Percentiles rank a stretch among this genome's conserved stretches.
Conservation (phyloP, 1,284 basidiomycete genomes). For the Rhizopogon hawkerae region DNA sequence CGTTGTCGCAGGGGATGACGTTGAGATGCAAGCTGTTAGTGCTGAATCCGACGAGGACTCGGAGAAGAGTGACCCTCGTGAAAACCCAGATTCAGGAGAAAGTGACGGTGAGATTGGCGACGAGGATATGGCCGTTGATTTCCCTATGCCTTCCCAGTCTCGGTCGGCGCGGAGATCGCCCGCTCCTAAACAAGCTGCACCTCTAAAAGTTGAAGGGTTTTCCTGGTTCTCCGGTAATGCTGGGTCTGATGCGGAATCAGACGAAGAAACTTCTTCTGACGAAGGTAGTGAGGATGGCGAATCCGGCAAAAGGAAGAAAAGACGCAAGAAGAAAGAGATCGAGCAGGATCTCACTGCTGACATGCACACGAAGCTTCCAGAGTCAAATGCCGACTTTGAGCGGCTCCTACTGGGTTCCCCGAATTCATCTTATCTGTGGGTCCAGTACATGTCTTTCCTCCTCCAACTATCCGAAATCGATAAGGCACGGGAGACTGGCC, state of each 20-base stretch:
- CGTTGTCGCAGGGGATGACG: constrained; percentile 14
- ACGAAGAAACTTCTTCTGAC: constrained; percentile 34
- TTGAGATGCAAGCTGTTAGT: constrained; percentile 11
- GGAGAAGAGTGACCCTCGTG: constrained; percentile 16
- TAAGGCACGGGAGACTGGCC: constrained; percentile 83
- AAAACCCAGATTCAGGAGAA: constrained; percentile 22
- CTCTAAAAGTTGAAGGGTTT: constrained; percentile 58
- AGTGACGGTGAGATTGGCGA: constrained; percentile 25
- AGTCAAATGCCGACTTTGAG: constrained; percentile 93
- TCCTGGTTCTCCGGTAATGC: constrained; percentile 50
- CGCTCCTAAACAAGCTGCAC: constrained; percentile 18
- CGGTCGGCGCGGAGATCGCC: constrained; percentile 11
- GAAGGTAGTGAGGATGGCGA: constrained; percentile 45
- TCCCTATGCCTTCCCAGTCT: constrained; percentile 18
- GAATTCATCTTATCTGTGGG: constrained; percentile 97
- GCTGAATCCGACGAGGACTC: constrained; percentile 17
- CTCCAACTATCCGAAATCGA: constrained; percentile 92
- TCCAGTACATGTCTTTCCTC: constrained; percentile 99
- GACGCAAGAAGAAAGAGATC: constrained; percentile 60
- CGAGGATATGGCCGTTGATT: constrained; percentile 38
- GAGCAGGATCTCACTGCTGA: constrained; percentile 80
- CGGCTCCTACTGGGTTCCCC: constrained; percentile 91
- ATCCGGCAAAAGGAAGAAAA: constrained; percentile 48
- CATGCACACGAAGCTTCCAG: constrained; percentile 76
- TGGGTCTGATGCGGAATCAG: constrained; percentile 29